Evolutionary conservation across 2,329 filamentous ascomycete species (phyloP).

Genomic region (Cladosporium sp.): DNA sequence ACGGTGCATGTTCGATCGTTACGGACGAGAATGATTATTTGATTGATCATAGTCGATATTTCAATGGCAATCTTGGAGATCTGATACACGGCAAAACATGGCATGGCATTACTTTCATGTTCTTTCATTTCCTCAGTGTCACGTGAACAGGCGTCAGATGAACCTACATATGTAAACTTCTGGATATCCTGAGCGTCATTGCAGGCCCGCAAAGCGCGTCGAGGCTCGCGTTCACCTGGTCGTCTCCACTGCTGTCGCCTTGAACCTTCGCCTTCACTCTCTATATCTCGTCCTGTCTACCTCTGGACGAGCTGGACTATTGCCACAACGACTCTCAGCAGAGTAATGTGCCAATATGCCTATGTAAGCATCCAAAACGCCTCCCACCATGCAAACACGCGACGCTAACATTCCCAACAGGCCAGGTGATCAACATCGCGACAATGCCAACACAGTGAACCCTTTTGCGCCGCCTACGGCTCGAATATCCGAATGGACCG

Average conservation of each 20-base stretch:
- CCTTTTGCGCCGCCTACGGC: constrained; percentile 75
- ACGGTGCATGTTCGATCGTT: background rate
- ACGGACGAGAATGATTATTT: background rate
- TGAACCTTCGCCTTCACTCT: background rate
- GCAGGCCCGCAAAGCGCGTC: background rate
- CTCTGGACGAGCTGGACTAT: background rate
- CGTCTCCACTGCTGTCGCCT: constrained; percentile 11
- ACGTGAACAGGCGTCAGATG: background rate
- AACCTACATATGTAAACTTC: background rate
- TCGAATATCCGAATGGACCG: constrained; percentile 77
- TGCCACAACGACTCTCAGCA: background rate
- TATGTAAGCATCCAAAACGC: constrained; percentile 26
- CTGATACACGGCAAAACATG: background rate
- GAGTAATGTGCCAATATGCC: constrained; percentile 31
- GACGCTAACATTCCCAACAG: constrained; percentile 26
- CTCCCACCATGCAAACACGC: background rate
- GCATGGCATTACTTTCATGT: background rate
- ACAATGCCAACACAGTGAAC: constrained; percentile 56
- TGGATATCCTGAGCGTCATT: background rate
- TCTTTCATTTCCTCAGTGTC: background rate
- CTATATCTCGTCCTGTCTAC: background rate
- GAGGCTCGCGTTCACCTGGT: background rate
- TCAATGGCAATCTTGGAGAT: background rate
- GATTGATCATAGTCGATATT: background rate
- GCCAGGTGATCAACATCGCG: constrained; percentile 40